phyloP scores from a whole-genome alignment of 768 basidiomycete species.

The Macrolepiota fuliginosa region DNA sequence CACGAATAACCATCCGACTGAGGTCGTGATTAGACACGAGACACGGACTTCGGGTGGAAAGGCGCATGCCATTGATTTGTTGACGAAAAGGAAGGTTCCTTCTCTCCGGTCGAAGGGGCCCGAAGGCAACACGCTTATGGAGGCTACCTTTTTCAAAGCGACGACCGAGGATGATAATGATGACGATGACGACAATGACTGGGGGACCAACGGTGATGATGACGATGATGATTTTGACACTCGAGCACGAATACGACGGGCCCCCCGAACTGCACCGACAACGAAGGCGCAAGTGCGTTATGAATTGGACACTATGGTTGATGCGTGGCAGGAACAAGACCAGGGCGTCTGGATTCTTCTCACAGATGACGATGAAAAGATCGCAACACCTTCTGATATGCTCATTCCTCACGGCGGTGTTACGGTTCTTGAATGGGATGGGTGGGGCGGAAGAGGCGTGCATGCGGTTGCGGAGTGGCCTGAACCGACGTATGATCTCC shows the following conservation, averaged over 20 bases:
- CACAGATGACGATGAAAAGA: slow-evolving; percentile 45
- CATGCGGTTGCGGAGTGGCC: slow-evolving; percentile 44
- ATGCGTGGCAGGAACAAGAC: background rate
- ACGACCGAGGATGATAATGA: too few relatives aligned
- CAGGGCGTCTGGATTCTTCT: slow-evolving; percentile 43
- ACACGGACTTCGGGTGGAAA: slow-evolving; percentile 49
- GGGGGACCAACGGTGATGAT: background rate
- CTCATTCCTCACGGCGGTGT: slow-evolving; percentile 33
- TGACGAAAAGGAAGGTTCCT: slow-evolving; percentile 24
- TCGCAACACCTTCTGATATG: slow-evolving; percentile 15
- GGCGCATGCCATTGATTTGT: slow-evolving; percentile 48
- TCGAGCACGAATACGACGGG: background rate
- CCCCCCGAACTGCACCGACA: background rate
- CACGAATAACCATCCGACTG: slow-evolving; percentile 12
- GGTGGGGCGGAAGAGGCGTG: slow-evolving; percentile 38
- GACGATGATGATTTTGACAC: slow-evolving; percentile 15
- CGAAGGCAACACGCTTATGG: background rate
- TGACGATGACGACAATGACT: background rate
- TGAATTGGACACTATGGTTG: background rate
- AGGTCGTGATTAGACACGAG: slow-evolving; percentile 34
- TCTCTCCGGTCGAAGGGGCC: background rate
- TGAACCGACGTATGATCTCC: background rate
- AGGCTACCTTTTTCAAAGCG: background rate
- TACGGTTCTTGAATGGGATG: slow-evolving; percentile 49
- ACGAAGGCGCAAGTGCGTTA: background rate